Evolutionary conservation across 2,329 filamentous ascomycete species (phyloP).

Genomic region (Sclerotinia spermophila): DNA sequence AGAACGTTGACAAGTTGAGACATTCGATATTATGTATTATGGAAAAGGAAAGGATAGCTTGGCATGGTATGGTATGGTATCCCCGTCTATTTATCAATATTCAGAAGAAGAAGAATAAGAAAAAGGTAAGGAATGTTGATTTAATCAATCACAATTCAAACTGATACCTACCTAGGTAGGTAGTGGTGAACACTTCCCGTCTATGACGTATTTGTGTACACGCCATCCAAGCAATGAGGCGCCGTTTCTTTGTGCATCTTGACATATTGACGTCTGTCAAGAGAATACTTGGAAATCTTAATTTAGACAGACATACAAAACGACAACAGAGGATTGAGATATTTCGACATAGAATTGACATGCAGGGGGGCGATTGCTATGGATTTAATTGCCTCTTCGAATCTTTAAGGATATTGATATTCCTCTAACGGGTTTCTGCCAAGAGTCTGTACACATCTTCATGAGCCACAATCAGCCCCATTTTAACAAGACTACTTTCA

Average conservation of each 20-base stretch:
- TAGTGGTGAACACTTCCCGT: neutral
- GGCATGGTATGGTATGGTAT: neutral
- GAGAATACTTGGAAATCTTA: neutral
- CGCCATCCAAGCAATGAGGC: neutral
- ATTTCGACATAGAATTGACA: neutral
- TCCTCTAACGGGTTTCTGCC: neutral
- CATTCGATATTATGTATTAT: neutral
- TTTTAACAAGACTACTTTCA: too few species aligned
- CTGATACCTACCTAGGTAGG: neutral
- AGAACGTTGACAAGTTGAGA: neutral
- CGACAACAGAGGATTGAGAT: neutral
- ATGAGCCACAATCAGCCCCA: neutral
- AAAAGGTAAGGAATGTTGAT: neutral
- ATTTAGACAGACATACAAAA: neutral
- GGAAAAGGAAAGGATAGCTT: neutral
- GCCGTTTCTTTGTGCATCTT: neutral
- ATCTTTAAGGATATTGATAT: neutral
- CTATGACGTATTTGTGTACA: conserved; percentile 6
- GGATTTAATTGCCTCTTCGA: neutral
- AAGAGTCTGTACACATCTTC: neutral
- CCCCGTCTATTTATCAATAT: neutral
- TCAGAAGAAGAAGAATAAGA: too few species aligned
- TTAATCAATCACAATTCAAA: neutral
- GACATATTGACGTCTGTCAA: neutral
- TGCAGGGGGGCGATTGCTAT: neutral